These are phyloP conservation scores for Calonectria honghensis DNA, from an alignment of 2,329 filamentous ascomycete species.

Conservation along the genomic window DNA sequence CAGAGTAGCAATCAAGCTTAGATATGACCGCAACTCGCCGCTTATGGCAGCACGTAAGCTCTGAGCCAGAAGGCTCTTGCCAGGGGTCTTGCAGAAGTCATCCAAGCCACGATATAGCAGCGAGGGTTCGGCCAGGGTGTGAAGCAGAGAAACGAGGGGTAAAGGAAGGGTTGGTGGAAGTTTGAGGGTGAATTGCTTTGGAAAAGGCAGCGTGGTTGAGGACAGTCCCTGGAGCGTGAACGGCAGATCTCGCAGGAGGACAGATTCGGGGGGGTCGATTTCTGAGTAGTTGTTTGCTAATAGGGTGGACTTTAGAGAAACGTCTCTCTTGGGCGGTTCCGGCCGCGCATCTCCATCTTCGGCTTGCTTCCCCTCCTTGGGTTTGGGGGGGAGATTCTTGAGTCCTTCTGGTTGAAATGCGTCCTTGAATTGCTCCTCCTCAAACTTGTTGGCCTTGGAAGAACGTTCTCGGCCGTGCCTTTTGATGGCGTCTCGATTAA, in stretches of 20 bases:
- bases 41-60: slow-evolving; percentile 92
- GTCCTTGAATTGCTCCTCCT: slow-evolving; percentile 71
- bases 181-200: slow-evolving; percentile 80
- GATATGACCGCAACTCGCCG: slow-evolving; percentile 89
- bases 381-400: slow-evolving; percentile 64
- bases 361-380: slow-evolving; percentile 62
- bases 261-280: slow-evolving; percentile 78
- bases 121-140: slow-evolving; percentile 93
- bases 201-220: slow-evolving; percentile 88
- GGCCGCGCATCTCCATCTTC: slow-evolving; percentile 60
- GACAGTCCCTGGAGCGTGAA: slow-evolving; percentile 95
- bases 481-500: slow-evolving; percentile 60
- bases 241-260: slow-evolving; percentile 86
- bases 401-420: slow-evolving; percentile 74
- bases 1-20: slow-evolving; percentile 91
- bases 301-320: slow-evolving; percentile 74
- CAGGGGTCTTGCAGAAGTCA: slow-evolving; percentile 86
- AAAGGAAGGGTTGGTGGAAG: slow-evolving; percentile 87
- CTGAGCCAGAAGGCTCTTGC: slow-evolving; percentile 91
- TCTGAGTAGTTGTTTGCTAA: slow-evolving; percentile 74
- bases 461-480: slow-evolving; percentile 62
- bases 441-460: slow-evolving; percentile 61
- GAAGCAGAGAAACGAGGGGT: slow-evolving; percentile 89
- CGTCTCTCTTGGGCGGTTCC: slow-evolving; percentile 65
- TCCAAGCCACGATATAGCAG: slow-evolving; percentile 90